Conservation (phyloP, 495 filamentous ascomycete species). For the Annulohypoxylon bovei region DNA sequence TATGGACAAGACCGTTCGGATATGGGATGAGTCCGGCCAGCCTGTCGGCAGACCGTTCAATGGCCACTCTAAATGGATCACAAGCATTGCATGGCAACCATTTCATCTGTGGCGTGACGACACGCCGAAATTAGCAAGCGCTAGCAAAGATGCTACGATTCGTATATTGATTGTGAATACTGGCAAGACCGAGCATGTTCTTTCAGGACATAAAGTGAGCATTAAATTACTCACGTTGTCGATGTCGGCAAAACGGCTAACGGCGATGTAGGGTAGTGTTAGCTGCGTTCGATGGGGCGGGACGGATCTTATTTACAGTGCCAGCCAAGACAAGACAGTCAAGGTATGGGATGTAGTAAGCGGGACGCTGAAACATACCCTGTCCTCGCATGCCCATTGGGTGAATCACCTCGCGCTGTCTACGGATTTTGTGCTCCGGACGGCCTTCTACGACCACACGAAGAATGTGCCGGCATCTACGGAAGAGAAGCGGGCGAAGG, state of each 20-base stretch:
- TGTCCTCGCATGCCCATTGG: conserved; percentile 89
- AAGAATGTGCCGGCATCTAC: conserved; percentile 69
- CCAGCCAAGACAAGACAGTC: conserved; percentile 92
- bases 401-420: conserved; percentile 96
- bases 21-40: conserved; percentile 91
- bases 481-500: conserved; percentile 77
- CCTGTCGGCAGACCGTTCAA: conserved; percentile 79
- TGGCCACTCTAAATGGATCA: conserved; percentile 93
- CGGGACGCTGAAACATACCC: conserved; percentile 79
- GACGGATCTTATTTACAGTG: conserved; percentile 82
- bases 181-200: conserved; percentile 78
- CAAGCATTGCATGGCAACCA: conserved; percentile 89
- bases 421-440: conserved; percentile 90
- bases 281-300: conserved; percentile 97
- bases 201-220: conserved; percentile 82
- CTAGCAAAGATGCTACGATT: conserved; percentile 90
- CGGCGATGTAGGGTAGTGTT: conserved; percentile 62
- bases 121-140: conserved; percentile 82
- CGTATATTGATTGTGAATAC: conserved; percentile 87
- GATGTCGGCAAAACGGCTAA: conserved; percentile 23
- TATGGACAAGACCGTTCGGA: conserved; percentile 89
- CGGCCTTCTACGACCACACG: conserved; percentile 87
- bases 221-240: neutral
- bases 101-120: conserved; percentile 84
- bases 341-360: conserved; percentile 88